Percentiles rank a stretch among this genome's conserved stretches.
These are phyloP conservation scores for Puccinia triticina DNA, from an alignment of 1,284 basidiomycete species.

Conservation along the genomic window DNA sequence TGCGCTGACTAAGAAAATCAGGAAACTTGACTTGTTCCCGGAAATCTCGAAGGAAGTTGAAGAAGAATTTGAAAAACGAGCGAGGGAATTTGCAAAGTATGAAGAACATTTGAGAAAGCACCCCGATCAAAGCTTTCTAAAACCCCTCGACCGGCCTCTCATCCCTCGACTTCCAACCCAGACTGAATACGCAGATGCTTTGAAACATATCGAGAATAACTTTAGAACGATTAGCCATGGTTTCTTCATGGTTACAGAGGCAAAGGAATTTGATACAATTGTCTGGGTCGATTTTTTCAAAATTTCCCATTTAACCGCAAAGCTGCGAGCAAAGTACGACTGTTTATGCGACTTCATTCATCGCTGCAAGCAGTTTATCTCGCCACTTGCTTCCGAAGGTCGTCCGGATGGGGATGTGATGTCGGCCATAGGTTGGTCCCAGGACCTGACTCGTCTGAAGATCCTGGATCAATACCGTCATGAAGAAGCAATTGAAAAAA, in stretches of 20 bases:
- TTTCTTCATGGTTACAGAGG: neutral
- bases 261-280: neutral
- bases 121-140: neutral
- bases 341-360: neutral
- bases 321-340: neutral
- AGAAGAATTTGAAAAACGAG: neutral
- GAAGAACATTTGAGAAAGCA: neutral
- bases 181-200: neutral
- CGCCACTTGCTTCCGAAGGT: neutral
- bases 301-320: neutral
- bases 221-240: conserved; percentile 5
- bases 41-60: conserved; percentile 15
- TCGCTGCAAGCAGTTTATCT: conserved; percentile 1
- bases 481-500: neutral
- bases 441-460: neutral
- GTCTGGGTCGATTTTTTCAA: neutral
- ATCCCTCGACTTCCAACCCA: neutral
- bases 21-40: conserved; percentile 3
- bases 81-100: neutral
- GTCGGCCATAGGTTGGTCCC: conserved; percentile 2
- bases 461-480: neutral
- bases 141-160: neutral
- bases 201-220: neutral
- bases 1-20: neutral
- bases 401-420: neutral